Base-by-base conservation (phyloP, 257 asterid genomes). In the Lycium ferocissimum region DNA sequence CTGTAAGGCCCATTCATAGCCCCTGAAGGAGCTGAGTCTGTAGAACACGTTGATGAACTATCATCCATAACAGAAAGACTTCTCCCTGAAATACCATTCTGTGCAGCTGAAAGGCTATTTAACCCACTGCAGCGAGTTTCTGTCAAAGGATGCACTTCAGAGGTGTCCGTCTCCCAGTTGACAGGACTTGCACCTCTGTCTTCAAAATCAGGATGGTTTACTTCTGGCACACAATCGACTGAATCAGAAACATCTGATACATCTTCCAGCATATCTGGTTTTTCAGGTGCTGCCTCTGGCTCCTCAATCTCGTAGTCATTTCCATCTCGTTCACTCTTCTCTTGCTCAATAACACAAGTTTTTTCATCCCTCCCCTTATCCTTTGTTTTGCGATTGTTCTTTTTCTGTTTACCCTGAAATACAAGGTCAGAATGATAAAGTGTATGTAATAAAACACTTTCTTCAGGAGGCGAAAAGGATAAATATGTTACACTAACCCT, bases 241-340 rank as follows among this genome's bases (percentile, higher is more conserved):
- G 98, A 92, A 92, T 93, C 99, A 37, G 98, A 97, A 59, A 88
- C 92, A 53, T 96, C 98, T 0, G 97, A 95, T n/a, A 89, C 90
- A 88, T 93, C 94, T 85, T 95, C 98, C 40, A 87, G 83, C 20
- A 85, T 88, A 83, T 90, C 94, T 14, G 91, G 70, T 69, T 90
- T 95, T 86, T 87, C 95, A 73, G 65, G 84, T 26, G 85, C 88
- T 62, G 49, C 83, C 69, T 88, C 91, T 71, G 90, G 84, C 84
- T 88, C 87, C 86, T 86, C 92, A 20, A n/a, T 87, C 81, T 79
- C 83, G 20, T 40, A 78, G 75, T 79, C 90, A 83, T 86, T 88
- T 58, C 88, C 88, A 76, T 92, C 94, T 72, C 62, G 88, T 85
- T 93, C 95, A 47, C 89, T 85, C 89, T 88, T 90, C 83, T 85